Base-by-base conservation (phyloP, 2,329 filamentous ascomycete species). In the Chaetomium sp. region DNA sequence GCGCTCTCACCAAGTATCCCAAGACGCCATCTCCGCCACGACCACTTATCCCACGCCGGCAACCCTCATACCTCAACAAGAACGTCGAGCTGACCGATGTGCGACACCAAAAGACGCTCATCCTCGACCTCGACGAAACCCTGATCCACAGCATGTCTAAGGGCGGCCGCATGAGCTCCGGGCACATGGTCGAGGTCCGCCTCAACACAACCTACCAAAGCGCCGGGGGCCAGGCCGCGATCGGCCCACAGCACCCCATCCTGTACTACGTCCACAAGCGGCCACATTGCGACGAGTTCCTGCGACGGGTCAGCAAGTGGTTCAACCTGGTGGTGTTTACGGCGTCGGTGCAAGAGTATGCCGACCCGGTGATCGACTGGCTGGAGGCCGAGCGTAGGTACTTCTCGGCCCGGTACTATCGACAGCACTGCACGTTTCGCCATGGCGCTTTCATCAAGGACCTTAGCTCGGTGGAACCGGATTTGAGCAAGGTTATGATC, bases 361-460 rank as follows among this genome's bases (percentile, higher is more conserved):
- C 94, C 55, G 94, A 99, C 71, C 94, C 94, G 0, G 94, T 99
- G 55, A 97, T 99, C 69, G 94, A 99, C 78, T 97, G 91, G 91
- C 80, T 99, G 58, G 94, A 99, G 73, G 86, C 90, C 63, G 94
- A 99, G 73, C 85, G 91, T 66, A 97, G 97, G 74, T 97, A 90
- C 75, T 99, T 99, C 73, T 88, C 88, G 38, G 89, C 86, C 42
- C 80, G 94, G 63, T 97, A 94, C 74, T 99, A 99, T 72, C 84
- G 94, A 54, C 94, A 99, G 70, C 92, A 99, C 72, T 99, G 94
- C 76, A 97, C 94, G 27, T 91, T 90, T 68, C 82, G 94, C 53
- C 94, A 96, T 65, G 92, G 92, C 49, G 91, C 92, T 36, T 99
- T 96, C 69, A 97, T 99, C 77, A 99, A 99, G 72, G 94, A 99